phyloP scores from a whole-genome alignment of 1,139 yeast species.

The Lodderomyces orthopsilosis region DNA sequence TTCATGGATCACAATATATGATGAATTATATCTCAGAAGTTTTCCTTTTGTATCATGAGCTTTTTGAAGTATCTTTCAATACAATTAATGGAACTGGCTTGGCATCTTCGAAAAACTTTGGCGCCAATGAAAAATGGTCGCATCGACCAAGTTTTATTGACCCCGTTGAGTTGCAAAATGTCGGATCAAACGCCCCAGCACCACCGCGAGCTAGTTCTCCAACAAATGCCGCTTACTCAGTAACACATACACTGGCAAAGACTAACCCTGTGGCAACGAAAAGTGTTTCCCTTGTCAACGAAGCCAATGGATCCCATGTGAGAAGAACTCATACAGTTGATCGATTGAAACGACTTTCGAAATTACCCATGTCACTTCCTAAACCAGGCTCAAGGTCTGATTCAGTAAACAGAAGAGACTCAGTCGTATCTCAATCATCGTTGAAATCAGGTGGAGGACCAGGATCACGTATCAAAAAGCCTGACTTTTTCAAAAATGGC shows the following conservation, averaged over 20 bases:
- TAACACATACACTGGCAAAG: slow-evolving; percentile 2
- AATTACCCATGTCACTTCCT: slow-evolving; percentile 7
- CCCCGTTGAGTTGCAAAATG: slow-evolving; percentile 17
- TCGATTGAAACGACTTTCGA: slow-evolving; percentile 14
- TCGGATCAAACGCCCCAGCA: not conserved
- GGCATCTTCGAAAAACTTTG: slow-evolving; percentile 14
- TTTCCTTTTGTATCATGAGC: slow-evolving; percentile 55
- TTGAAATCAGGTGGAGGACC: not conserved
- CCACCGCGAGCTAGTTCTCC: slow-evolving; percentile 2
- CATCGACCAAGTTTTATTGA: slow-evolving; percentile 49
- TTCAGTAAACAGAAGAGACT: slow-evolving; percentile 8
- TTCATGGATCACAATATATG: slow-evolving; percentile 59
- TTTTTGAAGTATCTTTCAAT: slow-evolving; percentile 41
- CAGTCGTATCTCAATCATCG: slow-evolving; percentile 1
- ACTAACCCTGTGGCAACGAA: slow-evolving; percentile 2
- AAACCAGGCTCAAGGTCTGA: slow-evolving; percentile 2
- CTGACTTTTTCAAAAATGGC: slow-evolving; percentile 5
- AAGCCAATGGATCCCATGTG: not conserved
- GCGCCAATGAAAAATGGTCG: slow-evolving; percentile 32
- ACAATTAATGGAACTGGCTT: slow-evolving; percentile 13
- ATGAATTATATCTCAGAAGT: slow-evolving; percentile 66
- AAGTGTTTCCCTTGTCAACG: not conserved
- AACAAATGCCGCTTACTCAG: slow-evolving; percentile 3
- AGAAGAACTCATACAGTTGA: slow-evolving; percentile 10
- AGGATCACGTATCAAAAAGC: slow-evolving; percentile 7